Percentiles rank a stretch among this genome's conserved stretches.
These are phyloP conservation scores for Podospora appendiculata DNA, from an alignment of 495 filamentous ascomycete species.

Conservation along the genomic window DNA sequence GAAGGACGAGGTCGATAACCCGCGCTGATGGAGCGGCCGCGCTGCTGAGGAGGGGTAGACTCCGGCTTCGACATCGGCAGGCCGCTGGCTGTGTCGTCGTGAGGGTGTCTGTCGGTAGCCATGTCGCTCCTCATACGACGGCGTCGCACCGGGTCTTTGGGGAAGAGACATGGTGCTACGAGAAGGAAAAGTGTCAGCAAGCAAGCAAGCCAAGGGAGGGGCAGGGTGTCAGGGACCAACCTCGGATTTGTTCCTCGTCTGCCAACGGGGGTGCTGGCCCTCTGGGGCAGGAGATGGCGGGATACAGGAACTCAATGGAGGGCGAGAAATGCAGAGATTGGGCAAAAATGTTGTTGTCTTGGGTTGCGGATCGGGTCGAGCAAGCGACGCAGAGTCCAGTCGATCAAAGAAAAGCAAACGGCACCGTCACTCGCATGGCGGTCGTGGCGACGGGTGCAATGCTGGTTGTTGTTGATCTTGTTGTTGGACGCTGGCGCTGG, in stretches of 20 bases:
- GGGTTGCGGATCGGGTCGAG: too few relatives aligned
- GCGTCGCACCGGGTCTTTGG: conserved; percentile 53
- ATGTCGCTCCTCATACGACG: conserved; percentile 49
- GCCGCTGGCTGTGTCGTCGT: conserved; percentile 42
- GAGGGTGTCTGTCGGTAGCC: conserved; percentile 62
- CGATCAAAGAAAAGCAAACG: not conserved
- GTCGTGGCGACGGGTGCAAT: too few relatives aligned
- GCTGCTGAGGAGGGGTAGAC: conserved; percentile 34
- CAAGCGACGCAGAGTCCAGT: too few relatives aligned
- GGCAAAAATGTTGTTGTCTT: too few relatives aligned
- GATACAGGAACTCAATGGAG: not conserved
- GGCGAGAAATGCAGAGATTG: not conserved
- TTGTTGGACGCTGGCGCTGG: not conserved
- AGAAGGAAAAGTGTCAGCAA: conserved; percentile 13
- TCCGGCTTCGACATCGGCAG: conserved; percentile 59
- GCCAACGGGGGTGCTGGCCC: too few relatives aligned
- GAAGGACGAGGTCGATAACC: conserved; percentile 40
- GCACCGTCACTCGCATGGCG: conserved; percentile 5
- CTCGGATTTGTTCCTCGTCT: too few relatives aligned
- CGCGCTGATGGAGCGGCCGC: conserved; percentile 38
- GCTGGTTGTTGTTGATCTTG: too few relatives aligned
- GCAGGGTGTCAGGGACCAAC: too few relatives aligned
- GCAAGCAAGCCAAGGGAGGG: not conserved
- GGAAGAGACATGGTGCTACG: conserved; percentile 56
- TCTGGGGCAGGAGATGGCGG: not conserved